These are phyloP conservation scores for Cryptosporidium meleagridis DNA, from an alignment of 169 alveolate genomes.

Conservation along the genomic window DNA sequence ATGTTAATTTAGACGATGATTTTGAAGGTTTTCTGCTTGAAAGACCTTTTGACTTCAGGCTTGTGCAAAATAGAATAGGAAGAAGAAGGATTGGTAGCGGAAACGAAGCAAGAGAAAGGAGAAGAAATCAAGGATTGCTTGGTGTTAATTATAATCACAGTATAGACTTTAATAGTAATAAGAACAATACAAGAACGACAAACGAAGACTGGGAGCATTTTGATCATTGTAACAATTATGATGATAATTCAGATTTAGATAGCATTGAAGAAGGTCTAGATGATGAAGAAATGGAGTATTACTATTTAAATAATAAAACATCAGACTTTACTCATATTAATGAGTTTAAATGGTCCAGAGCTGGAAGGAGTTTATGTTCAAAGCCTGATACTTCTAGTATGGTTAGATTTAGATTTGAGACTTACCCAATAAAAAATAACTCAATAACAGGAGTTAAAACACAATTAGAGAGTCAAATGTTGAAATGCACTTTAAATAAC, in stretches of 20 bases:
- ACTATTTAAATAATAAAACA: neutral
- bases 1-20: neutral
- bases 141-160: too few species aligned
- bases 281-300: slow-evolving; percentile 61
- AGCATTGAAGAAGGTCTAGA: slow-evolving; percentile 23
- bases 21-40: slow-evolving; percentile 42
- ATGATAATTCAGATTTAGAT: slow-evolving; percentile 18
- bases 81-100: neutral
- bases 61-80: neutral
- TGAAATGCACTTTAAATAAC: neutral
- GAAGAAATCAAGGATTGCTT: neutral
- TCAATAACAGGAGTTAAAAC: slow-evolving; percentile 23
- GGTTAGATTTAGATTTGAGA: slow-evolving; percentile 28
- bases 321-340: slow-evolving; percentile 8
- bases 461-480: neutral
- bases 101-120: neutral
- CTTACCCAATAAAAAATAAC: slow-evolving; percentile 50
- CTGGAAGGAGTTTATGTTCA: slow-evolving; percentile 53
- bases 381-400: slow-evolving; percentile 51
- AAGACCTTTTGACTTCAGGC: slow-evolving; percentile 48
- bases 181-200: too few species aligned
- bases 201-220: too few species aligned
- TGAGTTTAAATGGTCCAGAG: slow-evolving; percentile 62
- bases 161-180: neutral
- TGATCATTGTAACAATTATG: too few species aligned